phyloP scores from a whole-genome alignment of 306 rosid species.

The Hylodesmum podocarpum region DNA sequence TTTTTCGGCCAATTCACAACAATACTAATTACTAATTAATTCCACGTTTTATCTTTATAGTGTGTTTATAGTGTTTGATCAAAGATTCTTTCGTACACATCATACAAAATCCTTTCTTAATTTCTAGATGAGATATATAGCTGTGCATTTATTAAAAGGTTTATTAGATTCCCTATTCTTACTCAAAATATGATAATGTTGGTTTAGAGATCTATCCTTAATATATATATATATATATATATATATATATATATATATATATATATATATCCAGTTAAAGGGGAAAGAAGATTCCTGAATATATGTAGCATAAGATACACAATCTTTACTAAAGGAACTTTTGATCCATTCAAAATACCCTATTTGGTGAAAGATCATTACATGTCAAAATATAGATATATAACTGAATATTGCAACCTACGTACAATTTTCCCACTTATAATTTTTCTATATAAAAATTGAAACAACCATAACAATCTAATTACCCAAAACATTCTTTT shows the following conservation, averaged over 20 bases:
- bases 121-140: background rate
- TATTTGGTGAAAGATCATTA: background rate
- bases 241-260: too few relatives aligned
- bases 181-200: background rate
- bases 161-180: background rate
- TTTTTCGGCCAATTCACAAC: background rate
- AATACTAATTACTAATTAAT: background rate
- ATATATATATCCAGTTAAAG: too few relatives aligned
- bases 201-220: background rate
- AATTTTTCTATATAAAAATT: background rate
- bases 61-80: background rate
- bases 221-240: too few relatives aligned
- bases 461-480: conserved; percentile 8
- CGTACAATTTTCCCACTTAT: background rate
- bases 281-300: background rate
- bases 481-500: background rate
- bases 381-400: background rate
- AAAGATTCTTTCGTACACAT: background rate
- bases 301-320: background rate
- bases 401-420: background rate
- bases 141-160: background rate
- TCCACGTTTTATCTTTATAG: background rate
- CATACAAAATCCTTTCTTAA: background rate
- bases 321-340: background rate
- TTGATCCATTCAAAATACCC: background rate